phyloP scores from a whole-genome alignment of 768 basidiomycete species.

The Collybia sp. region DNA sequence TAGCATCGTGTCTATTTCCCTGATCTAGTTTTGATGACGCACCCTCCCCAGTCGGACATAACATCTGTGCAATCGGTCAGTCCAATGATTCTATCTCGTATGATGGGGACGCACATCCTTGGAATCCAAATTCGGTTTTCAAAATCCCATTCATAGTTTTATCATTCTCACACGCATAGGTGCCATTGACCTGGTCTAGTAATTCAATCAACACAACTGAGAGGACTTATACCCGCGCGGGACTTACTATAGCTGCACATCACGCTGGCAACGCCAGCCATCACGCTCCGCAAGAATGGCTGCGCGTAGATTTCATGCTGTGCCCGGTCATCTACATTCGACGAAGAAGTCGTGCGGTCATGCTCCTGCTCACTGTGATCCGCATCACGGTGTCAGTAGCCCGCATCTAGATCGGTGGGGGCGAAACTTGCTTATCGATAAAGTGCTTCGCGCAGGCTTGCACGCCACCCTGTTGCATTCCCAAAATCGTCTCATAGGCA shows the following conservation, averaged over 20 bases:
- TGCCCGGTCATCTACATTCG: constrained; percentile 59
- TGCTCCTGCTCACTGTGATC: constrained; percentile 43
- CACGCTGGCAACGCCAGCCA: constrained; percentile 50
- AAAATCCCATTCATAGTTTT: constrained; percentile 47
- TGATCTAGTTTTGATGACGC: background rate
- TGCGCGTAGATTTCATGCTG: constrained; percentile 51
- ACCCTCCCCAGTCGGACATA: constrained; percentile 51
- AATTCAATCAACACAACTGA: constrained; percentile 34
- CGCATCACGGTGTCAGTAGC: background rate
- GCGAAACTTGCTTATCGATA: constrained; percentile 42
- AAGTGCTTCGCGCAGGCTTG: constrained; percentile 72
- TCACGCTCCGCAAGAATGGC: constrained; percentile 45
- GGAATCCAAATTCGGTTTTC: constrained; percentile 53
- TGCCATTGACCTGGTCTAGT: constrained; percentile 31
- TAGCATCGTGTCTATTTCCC: background rate
- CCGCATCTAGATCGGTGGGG: background rate
- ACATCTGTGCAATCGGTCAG: constrained; percentile 50
- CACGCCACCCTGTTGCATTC: constrained; percentile 59
- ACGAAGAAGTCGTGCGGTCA: constrained; percentile 31
- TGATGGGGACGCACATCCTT: constrained; percentile 23
- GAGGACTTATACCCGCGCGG: background rate
- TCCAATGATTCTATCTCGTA: constrained; percentile 46
- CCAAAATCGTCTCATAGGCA: constrained; percentile 60
- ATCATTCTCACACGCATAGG: constrained; percentile 54
- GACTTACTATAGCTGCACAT: constrained; percentile 51